Evolutionary conservation across 2,329 filamentous ascomycete genomes (phyloP), one percentile per base, ranked within the genome.

Genomic region (Lojkania enalia): DNA sequence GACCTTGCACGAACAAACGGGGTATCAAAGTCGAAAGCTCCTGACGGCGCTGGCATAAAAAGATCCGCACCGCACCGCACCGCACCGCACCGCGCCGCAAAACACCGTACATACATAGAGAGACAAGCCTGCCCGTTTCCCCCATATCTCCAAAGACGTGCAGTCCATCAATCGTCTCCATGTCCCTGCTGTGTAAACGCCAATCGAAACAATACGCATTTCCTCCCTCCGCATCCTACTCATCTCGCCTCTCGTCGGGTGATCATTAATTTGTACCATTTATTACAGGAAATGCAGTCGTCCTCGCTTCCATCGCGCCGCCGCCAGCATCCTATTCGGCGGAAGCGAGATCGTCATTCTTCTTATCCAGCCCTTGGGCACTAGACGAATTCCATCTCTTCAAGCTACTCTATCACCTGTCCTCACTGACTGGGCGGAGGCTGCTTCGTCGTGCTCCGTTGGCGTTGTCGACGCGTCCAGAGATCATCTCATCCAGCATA

Each of bases 401-500:
- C 30, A 43, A 41, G 16, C 35, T 14, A 11, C 35, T 5, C 27
- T 39, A 37, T 45, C 39, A 45, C 37, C 38, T 42, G 31, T 21
- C 42, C 32, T 57, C 54, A 35, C 29, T 50, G 19, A 55, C 52
- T 12, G 50, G 47, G 42, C 47, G 44, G n/a, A 63, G 49, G 45
- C 63, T 68, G 47, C 49, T 54, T 11, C 61, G 60, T 41, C 65
- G 37, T 83, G 80, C 39, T 89, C 79, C 60, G 84, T 89, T 30
- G 85, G 87, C 54, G 45, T 57, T 56, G 79, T 59, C 87, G 41
- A 95, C 87, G 44, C 89, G 84, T 63, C 92, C 88, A 63, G 91
- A 87, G 58, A 96, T 94, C 92, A 97, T 96, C 71, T 96, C 90
- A 61, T 97, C 92, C 19, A 96, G 80, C 74, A 96, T 90, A 60